phyloP scores from a whole-genome alignment of 768 basidiomycete genomes.

The Sistotremastrum niveocremeum region DNA sequence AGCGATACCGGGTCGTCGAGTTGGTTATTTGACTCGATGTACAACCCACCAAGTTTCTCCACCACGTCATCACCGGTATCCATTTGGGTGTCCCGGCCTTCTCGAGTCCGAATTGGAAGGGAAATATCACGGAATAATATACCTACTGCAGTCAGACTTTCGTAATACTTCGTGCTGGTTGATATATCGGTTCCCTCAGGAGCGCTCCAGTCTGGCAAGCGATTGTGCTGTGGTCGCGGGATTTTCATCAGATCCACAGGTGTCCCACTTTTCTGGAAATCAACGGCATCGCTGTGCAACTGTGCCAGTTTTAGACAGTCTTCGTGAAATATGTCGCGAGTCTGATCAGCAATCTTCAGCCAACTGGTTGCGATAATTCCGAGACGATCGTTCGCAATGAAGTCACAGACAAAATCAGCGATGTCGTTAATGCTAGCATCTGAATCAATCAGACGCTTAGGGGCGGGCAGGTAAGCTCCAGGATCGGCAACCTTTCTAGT shows the following conservation, averaged over 20 bases:
- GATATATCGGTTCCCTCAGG: constrained; percentile 21
- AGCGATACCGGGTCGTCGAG: too few relatives aligned
- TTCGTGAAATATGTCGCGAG: constrained; percentile 16
- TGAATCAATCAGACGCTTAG: constrained; percentile 17
- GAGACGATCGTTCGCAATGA: constrained; percentile 27
- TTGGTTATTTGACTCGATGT: too few relatives aligned
- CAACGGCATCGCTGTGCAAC: constrained; percentile 33
- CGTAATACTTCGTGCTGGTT: constrained; percentile 20
- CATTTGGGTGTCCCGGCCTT: too few relatives aligned
- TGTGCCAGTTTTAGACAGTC: constrained; percentile 30
- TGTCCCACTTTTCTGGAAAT: constrained; percentile 33
- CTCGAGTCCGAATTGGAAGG: not conserved
- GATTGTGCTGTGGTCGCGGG: constrained; percentile 15
- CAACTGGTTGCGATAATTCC: constrained; percentile 29
- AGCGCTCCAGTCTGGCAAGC: constrained; percentile 31
- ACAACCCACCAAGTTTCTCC: too few relatives aligned
- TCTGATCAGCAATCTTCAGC: constrained; percentile 29
- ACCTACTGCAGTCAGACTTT: constrained; percentile 30
- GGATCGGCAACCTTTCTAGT: constrained; percentile 15
- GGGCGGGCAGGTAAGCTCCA: constrained; percentile 26
- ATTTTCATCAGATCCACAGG: constrained; percentile 23
- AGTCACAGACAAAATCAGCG: constrained; percentile 25
- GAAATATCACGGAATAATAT: constrained; percentile 32
- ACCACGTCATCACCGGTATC: too few relatives aligned
- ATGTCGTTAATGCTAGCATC: constrained; percentile 30